Evolutionary conservation across 2,329 filamentous ascomycete species (phyloP).

Genomic region (Drechslerella dactyloides): DNA sequence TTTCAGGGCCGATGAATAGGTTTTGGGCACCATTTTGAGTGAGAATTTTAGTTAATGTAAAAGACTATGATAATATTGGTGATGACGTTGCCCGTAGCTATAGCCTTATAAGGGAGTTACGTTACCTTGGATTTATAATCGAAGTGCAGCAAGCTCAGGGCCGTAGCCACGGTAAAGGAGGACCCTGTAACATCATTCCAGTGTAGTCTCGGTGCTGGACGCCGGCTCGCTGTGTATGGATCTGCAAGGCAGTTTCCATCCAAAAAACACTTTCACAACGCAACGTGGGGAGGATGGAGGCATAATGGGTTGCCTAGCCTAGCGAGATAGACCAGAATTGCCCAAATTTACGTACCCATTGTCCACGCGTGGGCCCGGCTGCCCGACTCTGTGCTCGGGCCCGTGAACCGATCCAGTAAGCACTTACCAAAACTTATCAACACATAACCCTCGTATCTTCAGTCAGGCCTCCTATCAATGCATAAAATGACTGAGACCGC

Average conservation of each 20-base stretch:
- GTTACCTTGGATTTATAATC: not conserved
- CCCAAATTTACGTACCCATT: not conserved
- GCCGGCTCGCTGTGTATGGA: not conserved
- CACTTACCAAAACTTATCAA: not conserved
- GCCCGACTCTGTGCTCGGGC: not conserved
- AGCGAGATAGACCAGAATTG: too few species aligned
- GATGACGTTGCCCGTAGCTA: not conserved
- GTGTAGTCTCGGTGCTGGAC: not conserved
- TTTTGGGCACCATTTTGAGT: not conserved
- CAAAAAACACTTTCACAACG: not conserved
- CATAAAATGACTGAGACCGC: not conserved
- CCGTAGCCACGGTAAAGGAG: too few species aligned
- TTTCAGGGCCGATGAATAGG: not conserved
- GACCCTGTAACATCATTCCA: not conserved
- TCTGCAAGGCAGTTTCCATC: not conserved
- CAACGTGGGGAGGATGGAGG: not conserved
- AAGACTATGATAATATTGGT: not conserved
- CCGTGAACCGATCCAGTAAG: too few species aligned
- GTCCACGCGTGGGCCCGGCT: too few species aligned
- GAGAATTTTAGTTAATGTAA: not conserved
- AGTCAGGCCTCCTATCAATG: not conserved
- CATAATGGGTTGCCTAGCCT: not conserved
- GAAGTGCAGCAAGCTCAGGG: not conserved
- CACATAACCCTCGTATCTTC: not conserved
- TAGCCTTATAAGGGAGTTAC: not conserved